phyloP scores from a whole-genome alignment of 257 asterid genomes.

The Gentiana dahurica region DNA sequence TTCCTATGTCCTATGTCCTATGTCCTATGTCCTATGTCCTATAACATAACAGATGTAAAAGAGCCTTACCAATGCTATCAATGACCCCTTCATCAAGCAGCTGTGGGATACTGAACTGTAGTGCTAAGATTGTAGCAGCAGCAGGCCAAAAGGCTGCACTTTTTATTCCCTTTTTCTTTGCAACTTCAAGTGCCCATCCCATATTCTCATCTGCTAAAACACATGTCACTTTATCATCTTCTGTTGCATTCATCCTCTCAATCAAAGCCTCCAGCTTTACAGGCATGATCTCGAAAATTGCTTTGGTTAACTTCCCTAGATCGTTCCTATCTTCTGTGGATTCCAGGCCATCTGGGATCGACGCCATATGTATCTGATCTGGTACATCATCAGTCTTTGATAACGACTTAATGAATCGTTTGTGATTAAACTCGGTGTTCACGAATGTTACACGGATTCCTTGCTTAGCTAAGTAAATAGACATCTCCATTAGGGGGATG shows the following conservation, averaged over 20 bases:
- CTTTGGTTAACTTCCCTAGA: constrained; percentile 15
- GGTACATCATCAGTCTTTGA: constrained; percentile 10
- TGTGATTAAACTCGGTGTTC: constrained; percentile 45
- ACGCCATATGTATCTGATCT: constrained; percentile 23
- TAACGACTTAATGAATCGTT: constrained; percentile 26
- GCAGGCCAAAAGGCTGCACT: constrained; percentile 36
- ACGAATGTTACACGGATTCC: constrained; percentile 46
- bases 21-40: neutral
- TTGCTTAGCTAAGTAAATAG: constrained; percentile 26
- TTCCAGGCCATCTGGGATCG: constrained; percentile 58
- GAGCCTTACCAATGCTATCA: constrained; percentile 30
- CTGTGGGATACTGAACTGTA: constrained; percentile 13
- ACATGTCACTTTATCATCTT: constrained; percentile 24
- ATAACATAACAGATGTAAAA: neutral
- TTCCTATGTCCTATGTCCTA: neutral
- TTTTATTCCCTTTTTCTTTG: constrained; percentile 30
- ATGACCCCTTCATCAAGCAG: constrained; percentile 43
- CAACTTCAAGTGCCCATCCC: constrained; percentile 39
- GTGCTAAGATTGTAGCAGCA: constrained; percentile 28
- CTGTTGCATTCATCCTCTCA: constrained; percentile 17
- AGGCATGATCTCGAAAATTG: constrained; percentile 32
- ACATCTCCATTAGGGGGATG: constrained; percentile 50
- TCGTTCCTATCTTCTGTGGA: constrained; percentile 48
- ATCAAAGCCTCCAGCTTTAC: constrained; percentile 32
- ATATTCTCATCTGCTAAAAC: constrained; percentile 36